Conservation (phyloP, 2,329 filamentous ascomycete genomes). For the Juglanconis sp. region DNA sequence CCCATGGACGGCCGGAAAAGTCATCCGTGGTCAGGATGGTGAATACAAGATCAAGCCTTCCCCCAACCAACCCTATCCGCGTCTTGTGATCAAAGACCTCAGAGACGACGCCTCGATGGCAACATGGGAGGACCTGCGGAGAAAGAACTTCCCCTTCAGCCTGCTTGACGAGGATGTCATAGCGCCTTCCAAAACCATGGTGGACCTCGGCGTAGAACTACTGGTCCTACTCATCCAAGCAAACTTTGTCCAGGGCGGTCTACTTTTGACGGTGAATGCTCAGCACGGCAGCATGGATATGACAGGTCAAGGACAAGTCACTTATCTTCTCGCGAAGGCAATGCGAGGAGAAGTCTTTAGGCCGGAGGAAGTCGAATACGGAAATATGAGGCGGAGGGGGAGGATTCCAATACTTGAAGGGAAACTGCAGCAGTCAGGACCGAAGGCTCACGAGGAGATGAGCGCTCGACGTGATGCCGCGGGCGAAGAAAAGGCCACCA, state of each 20-base stretch:
- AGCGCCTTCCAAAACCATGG: conserved; percentile 38
- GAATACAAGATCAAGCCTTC: conserved; percentile 36
- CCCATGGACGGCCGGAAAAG: conserved; percentile 46
- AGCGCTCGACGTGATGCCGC: not conserved
- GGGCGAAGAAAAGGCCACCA: not conserved
- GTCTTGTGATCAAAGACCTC: conserved; percentile 42
- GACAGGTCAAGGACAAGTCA: conserved; percentile 44
- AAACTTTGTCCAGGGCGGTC: conserved; percentile 45
- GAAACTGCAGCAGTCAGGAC: conserved; percentile 32
- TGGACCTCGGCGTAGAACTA: conserved; percentile 19
- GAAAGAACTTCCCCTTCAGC: conserved; percentile 40
- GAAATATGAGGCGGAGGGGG: conserved; percentile 36
- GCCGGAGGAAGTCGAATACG: conserved; percentile 37
- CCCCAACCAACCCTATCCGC: conserved; percentile 28
- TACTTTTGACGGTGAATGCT: conserved; percentile 46
- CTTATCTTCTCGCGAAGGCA: conserved; percentile 46
- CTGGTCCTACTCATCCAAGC: conserved; percentile 46
- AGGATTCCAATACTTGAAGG: conserved; percentile 22
- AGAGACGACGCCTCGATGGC: conserved; percentile 31
- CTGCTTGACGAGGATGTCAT: conserved; percentile 46
- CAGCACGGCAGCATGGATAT: conserved; percentile 52
- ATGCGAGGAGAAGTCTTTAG: conserved; percentile 44
- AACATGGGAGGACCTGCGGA: conserved; percentile 34
- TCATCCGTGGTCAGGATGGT: conserved; percentile 32
- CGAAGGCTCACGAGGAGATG: conserved; percentile 30